Evolutionary conservation across 768 basidiomycete genomes (phyloP).

Genomic region (Paxillus involutus): DNA sequence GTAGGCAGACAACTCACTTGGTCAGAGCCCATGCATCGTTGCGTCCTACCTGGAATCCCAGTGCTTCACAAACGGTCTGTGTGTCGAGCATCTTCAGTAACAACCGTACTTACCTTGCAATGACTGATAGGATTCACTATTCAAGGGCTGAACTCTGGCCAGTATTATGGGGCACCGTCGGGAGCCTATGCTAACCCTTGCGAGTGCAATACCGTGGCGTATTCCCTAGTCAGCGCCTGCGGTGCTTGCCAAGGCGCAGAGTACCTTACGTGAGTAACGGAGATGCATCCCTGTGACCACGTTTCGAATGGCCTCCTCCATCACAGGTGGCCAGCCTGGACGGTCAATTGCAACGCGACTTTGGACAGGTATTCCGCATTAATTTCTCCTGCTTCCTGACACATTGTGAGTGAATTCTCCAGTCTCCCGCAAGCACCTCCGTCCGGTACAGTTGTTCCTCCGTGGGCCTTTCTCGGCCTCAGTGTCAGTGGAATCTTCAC

Average conservation of each 20-base stretch:
- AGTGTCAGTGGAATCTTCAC: not conserved
- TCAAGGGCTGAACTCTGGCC: slow-evolving; percentile 13
- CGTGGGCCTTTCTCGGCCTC: slow-evolving; percentile 26
- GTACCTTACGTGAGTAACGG: slow-evolving; percentile 15
- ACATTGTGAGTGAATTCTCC: not conserved
- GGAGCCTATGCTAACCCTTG: slow-evolving; percentile 30
- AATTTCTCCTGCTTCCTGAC: not conserved
- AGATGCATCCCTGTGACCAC: not conserved
- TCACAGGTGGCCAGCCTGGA: slow-evolving; percentile 5
- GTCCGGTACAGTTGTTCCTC: slow-evolving; percentile 18
- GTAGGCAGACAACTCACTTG: slow-evolving; percentile 5
- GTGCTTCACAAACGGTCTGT: slow-evolving; percentile 1
- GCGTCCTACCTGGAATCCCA: slow-evolving; percentile 35
- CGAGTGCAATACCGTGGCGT: slow-evolving; percentile 33
- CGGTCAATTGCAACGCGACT: not conserved
- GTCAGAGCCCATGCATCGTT: slow-evolving; percentile 43
- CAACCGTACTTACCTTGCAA: not conserved
- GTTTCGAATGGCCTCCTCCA: not conserved
- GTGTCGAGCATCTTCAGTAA: not conserved
- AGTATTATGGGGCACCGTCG: slow-evolving; percentile 43
- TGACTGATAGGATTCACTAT: slow-evolving; percentile 1
- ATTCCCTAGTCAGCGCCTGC: slow-evolving; percentile 35
- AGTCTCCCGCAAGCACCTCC: slow-evolving; percentile 26
- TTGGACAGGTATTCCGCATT: not conserved
- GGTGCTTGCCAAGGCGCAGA: slow-evolving; percentile 26